Conservation (phyloP, 495 filamentous ascomycete species). For the Podospora australis region DNA sequence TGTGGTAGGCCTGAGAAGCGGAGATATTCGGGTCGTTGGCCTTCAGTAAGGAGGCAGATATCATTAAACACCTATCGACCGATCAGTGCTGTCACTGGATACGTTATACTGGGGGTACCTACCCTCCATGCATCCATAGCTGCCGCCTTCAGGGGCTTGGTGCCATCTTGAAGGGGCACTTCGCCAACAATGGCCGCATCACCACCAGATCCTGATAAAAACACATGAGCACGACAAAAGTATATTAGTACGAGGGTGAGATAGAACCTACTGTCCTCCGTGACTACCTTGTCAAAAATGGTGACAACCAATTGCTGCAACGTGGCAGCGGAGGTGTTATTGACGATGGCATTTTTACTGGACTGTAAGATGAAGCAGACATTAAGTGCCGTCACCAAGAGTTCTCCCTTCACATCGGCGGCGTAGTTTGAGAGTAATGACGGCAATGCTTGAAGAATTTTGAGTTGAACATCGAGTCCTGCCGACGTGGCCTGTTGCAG, state of each 20-base stretch:
- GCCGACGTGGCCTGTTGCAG: slow-evolving; percentile 67
- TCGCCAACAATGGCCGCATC: slow-evolving; percentile 52
- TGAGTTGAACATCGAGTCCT: slow-evolving; percentile 89
- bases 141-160: slow-evolving; percentile 60
- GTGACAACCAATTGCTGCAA: slow-evolving; percentile 88
- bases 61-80: slow-evolving; percentile 67
- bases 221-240: no score
- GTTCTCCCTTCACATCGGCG: slow-evolving; percentile 67
- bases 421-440: slow-evolving; percentile 87
- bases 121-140: slow-evolving; percentile 82
- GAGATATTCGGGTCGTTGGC: slow-evolving; percentile 72
- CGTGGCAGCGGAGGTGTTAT: slow-evolving; percentile 89
- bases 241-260: slow-evolving; percentile 3
- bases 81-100: slow-evolving; percentile 17
- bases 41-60: slow-evolving; percentile 80
- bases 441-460: slow-evolving; percentile 91
- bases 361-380: slow-evolving; percentile 86
- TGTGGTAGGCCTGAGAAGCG: slow-evolving; percentile 67
- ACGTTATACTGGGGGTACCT: slow-evolving; percentile 8
- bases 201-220: slow-evolving; percentile 35
- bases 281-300: slow-evolving; percentile 83
- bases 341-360: slow-evolving; percentile 85
- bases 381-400: slow-evolving; percentile 74
- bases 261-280: slow-evolving; percentile 62
- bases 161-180: slow-evolving; percentile 55